Evolutionary conservation across 2,329 filamentous ascomycete species (phyloP), one percentile per base, ranked within the genome.

Genomic region (Aspergillus thermomutatus): DNA sequence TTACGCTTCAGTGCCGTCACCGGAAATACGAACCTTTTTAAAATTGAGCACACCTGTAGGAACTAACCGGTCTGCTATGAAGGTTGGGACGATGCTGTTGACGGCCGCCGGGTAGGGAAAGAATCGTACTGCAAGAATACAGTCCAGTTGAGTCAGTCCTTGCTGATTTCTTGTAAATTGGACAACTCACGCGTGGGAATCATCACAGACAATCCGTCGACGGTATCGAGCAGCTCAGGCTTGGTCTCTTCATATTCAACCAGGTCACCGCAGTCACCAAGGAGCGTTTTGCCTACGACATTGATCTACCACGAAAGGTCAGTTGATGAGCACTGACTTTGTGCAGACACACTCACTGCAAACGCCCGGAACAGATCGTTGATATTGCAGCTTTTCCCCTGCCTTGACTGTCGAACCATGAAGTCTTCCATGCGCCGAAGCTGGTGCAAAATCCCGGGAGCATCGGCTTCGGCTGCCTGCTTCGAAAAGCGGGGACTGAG

Each of bases 401-500:
- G 6, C 14, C 14, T 26, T 9, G 50, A 52, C 4, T 52, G 50
- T 27, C 28, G 31, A 52, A 52, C 23, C 21, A 52, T 52, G 31
- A 52, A 52, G n/a, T 1, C 37, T 37, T 52, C 50, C 50, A 52
- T 37, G 6, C n/a, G 50, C 31, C 37, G 31, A 45, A 52, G 26
- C 37, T 52, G 50, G 9, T 41, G 26, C 19, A 53, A 40, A 27
- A 53, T 46, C 25, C 27, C 34, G n/a, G 50, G 50, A 9, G 50
- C 50, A 28, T 46, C 50, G 34, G 50, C 50, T 23, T 53, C 50
- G 5, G 50, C 50, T 28, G 50, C 50, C 10, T 53, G 27, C 45
- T 53, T 53, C 8, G 50, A 53, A 21, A 53, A 53, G 1, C 50
- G 34, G 25, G 50, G 50, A 28, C 50, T 53, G 21, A 53, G 50